Conservation (phyloP, 345 rosid genomes). For the Angophora floribunda region DNA sequence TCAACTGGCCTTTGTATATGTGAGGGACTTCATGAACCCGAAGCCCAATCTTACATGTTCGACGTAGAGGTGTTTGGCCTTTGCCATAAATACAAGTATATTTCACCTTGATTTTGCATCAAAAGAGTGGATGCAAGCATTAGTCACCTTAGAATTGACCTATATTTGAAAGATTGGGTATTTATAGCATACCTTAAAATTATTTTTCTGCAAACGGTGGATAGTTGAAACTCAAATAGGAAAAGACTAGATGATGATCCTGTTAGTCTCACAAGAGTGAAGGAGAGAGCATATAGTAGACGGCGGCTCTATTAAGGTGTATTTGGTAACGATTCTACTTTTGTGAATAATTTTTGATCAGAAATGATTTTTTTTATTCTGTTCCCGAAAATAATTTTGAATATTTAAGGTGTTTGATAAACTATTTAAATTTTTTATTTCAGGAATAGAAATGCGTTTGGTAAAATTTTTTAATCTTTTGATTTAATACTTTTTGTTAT, state of each 20-base stretch:
- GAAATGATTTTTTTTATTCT: no score
- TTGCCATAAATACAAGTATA: background rate
- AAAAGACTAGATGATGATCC: background rate
- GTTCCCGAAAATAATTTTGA: no score
- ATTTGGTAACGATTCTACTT: no score
- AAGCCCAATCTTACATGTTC: constrained; percentile 68
- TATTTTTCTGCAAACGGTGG: no score
- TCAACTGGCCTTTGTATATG: constrained; percentile 72
- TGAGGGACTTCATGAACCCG: constrained; percentile 60
- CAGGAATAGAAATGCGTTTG: no score
- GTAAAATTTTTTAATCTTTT: no score
- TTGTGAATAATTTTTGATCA: no score
- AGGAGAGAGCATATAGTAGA: background rate
- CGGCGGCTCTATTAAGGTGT: no score
- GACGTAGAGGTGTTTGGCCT: constrained; percentile 60
- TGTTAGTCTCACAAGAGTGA: background rate
- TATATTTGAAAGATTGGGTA: background rate
- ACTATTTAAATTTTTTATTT: no score
- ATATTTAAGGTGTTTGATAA: no score
- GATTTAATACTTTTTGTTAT: no score
- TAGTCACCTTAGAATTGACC: background rate
- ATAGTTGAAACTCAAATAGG: background rate
- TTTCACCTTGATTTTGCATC: background rate
- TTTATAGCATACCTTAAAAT: background rate
- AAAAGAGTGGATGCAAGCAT: background rate